Evolutionary conservation across 2,329 filamentous ascomycete genomes (phyloP).

Genomic region (Colletotrichum australisinense): DNA sequence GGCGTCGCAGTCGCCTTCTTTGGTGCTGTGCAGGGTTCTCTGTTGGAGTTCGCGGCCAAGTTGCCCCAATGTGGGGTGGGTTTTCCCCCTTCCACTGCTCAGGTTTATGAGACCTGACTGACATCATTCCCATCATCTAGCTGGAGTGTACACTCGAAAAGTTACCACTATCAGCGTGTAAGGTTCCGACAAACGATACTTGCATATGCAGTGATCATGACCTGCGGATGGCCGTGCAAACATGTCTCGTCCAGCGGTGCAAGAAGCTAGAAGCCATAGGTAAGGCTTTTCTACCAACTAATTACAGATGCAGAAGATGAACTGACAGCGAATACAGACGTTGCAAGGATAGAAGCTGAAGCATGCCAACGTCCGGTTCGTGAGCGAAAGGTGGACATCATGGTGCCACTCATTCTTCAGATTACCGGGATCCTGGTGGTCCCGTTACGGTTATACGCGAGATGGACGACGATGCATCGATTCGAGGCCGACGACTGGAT

Average conservation of each 20-base stretch:
- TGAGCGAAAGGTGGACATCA: conserved; percentile 45
- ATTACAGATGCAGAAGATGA: neutral
- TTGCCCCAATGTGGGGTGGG: conserved; percentile 40
- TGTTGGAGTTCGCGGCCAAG: conserved; percentile 34
- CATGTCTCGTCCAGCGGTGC: conserved; percentile 42
- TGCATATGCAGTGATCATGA: conserved; percentile 44
- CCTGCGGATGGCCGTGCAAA: conserved; percentile 36
- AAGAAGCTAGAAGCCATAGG: conserved; percentile 41
- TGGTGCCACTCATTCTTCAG: conserved; percentile 50
- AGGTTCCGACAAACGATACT: conserved; percentile 38
- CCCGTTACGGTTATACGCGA: conserved; percentile 49
- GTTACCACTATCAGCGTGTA: conserved; percentile 41
- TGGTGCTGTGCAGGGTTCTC: conserved; percentile 17
- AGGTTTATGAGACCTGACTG: neutral
- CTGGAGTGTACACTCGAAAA: conserved; percentile 38
- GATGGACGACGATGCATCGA: conserved; percentile 45
- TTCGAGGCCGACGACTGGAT: conserved; percentile 54
- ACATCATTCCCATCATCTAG: conserved; percentile 22
- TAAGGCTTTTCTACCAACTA: conserved; percentile 20
- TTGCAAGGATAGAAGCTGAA: conserved; percentile 45
- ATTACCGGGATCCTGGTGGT: conserved; percentile 47
- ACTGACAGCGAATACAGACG: conserved; percentile 40
- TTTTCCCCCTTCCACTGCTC: neutral
- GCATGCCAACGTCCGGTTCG: conserved; percentile 46
- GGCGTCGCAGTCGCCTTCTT: conserved; percentile 33